A percentile compares a stretch with the other conserved stretches of the same genome.
Evolutionary conservation across 805 yeast species (phyloP).

Genomic region (Schizosaccharomyces octosporus): DNA sequence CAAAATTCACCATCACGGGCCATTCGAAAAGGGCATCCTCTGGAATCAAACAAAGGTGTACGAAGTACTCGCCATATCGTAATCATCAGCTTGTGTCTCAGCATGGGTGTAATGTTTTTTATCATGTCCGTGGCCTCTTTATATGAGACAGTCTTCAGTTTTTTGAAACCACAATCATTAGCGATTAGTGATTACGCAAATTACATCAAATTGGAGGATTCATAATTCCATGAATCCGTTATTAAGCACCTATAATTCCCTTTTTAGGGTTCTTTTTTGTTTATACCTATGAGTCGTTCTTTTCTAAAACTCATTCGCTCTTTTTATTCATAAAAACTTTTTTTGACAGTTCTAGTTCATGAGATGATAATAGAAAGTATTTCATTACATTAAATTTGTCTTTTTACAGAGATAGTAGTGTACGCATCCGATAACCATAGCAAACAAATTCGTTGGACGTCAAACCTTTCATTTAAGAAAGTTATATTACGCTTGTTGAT

Average conservation of each 20-base stretch:
- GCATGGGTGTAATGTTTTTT: neutral
- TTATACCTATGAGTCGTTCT: neutral
- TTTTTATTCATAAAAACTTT: neutral
- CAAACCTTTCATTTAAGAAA: neutral
- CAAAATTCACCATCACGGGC: neutral
- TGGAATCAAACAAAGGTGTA: neutral
- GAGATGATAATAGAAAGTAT: neutral
- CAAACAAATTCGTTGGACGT: neutral
- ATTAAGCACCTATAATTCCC: neutral
- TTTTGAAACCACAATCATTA: neutral
- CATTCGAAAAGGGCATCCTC: neutral
- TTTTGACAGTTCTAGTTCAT: neutral
- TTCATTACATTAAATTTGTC: too few species aligned
- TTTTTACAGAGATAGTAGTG: neutral
- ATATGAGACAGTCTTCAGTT: neutral
- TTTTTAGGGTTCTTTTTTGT: too few species aligned
- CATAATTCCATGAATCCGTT: neutral
- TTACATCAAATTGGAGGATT: neutral
- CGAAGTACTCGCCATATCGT: neutral
- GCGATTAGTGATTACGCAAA: neutral
- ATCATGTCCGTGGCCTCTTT: neutral
- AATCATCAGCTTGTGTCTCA: neutral
- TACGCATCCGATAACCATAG: neutral
- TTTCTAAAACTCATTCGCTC: neutral
- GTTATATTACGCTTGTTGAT: neutral